Evolutionary conservation across 2,329 filamentous ascomycete species (phyloP), one percentile per base, ranked within the genome.

Genomic region (Sclerotiophoma versabilis): DNA sequence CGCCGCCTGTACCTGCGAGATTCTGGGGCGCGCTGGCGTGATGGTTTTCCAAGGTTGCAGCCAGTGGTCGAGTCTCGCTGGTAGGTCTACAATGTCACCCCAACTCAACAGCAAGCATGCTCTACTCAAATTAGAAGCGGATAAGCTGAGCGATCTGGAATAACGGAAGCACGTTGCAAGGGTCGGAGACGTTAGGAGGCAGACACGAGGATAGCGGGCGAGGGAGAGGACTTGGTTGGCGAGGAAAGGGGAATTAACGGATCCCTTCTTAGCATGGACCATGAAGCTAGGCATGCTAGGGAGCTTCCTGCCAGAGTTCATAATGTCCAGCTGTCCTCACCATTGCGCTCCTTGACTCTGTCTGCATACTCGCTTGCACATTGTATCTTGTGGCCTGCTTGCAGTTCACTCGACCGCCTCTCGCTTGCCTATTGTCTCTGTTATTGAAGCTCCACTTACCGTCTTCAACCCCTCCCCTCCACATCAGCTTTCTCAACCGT

Each of bases 281-380:
- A 50, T 49, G 45, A 60, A 64, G 65, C 67, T 65, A 69, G 68
- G 22, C 36, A 32, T 32, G 41, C 41, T 45, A 45, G 67, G 63
- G 63, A 58, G 61, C 57, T 48, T 41, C 26, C 45, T 46, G 36
- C 46, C 53, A 45, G 49, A 52, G 51, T 48, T 54, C 54, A 45
- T 64, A 59, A 59, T 49, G 49, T 55, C 58, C 60, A 65, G 63
- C 63, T 65, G 63, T 63, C 60, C 60, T 68, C 65, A 61, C 57
- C 51, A 58, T 51, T 32, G 45, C 38, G 41, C 51, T 60, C 64
- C 32, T 64, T 64, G 66, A 61, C 60, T 46, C 54, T 53, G 52
- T 49, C 57, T 57, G 53, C 52, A 53, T 54, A 48, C 59, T 43
- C 49, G 45, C 61, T 49, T 42, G 23, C 47, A 46, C 44, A n/a